Conservation (phyloP, 257 asterid genomes). For the Solanum lycopersicoides region DNA sequence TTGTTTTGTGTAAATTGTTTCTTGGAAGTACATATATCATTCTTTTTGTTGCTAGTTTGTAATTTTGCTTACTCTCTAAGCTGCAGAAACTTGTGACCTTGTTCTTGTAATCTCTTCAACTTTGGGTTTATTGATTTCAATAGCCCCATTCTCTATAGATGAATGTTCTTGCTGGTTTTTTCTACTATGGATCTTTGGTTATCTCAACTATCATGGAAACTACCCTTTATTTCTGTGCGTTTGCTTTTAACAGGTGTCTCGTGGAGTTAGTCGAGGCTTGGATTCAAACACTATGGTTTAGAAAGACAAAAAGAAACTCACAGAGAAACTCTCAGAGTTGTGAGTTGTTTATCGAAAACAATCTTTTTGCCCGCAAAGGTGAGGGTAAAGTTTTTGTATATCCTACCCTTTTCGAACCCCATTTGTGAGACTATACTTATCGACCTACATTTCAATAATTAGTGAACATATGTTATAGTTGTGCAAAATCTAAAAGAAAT, state of each 20-base stretch:
- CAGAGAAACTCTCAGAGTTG: background rate
- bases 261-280: background rate
- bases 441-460: background rate
- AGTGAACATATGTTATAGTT: no score
- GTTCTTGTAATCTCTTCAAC: conserved; percentile 20
- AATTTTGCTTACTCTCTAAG: conserved; percentile 4
- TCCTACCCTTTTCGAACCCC: rapidly evolving
- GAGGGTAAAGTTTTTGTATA: background rate
- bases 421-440: background rate
- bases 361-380: background rate
- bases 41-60: conserved; percentile 13
- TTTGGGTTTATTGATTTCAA: conserved; percentile 5
- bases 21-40: conserved; percentile 37
- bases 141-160: background rate
- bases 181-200: background rate
- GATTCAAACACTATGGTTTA: background rate
- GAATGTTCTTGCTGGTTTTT: background rate
- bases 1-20: conserved; percentile 42
- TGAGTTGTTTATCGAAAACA: background rate
- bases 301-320: no score
- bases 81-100: conserved; percentile 28
- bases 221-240: background rate
- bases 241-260: background rate
- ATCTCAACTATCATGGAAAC: background rate
- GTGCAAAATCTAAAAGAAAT: background rate